A percentile compares a stretch with the other conserved stretches of the same genome.
Conservation (phyloP, 768 basidiomycete genomes). For the Boletellus sp. region DNA sequence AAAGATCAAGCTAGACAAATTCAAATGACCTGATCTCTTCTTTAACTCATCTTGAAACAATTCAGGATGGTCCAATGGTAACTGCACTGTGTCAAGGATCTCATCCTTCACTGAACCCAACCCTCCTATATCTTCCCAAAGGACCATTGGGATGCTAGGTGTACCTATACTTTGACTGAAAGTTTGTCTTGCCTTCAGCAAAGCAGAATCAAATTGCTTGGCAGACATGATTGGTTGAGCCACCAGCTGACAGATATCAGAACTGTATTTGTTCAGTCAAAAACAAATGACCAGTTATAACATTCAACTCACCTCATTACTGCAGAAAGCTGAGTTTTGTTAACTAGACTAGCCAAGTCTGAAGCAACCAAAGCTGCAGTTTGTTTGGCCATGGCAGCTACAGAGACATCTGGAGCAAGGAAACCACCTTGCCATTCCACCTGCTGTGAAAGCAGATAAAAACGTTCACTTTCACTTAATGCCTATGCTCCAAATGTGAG, state of each 20-base stretch:
- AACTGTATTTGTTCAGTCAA: conserved; percentile 3
- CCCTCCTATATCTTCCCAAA: conserved; percentile 98
- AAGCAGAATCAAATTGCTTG: conserved; percentile 68
- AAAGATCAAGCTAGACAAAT: not conserved
- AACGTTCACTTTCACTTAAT: conserved; percentile 72
- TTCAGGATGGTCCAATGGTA: conserved; percentile 88
- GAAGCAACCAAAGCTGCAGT: conserved; percentile 87
- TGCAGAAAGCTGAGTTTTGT: conserved; percentile 53
- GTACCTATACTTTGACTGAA: conserved; percentile 96
- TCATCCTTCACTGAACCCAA: conserved; percentile 83
- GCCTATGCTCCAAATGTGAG: conserved; percentile 45
- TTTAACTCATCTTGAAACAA: conserved; percentile 88
- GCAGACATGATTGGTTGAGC: conserved; percentile 28
- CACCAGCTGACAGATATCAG: not conserved
- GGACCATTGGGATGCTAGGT: conserved; percentile 91
- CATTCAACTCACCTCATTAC: conserved; percentile 14
- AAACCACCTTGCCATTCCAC: conserved; percentile 36
- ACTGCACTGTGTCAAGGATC: conserved; percentile 92
- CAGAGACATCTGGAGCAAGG: conserved; percentile 74
- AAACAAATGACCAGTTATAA: not conserved
- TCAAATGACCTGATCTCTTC: conserved; percentile 78
- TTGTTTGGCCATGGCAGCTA: conserved; percentile 71
- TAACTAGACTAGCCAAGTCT: conserved; percentile 72
- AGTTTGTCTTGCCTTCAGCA: conserved; percentile 66
- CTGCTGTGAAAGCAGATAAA: conserved; percentile 48